Conservation (phyloP, 345 rosid species). For the Anastatica hierochuntica region DNA sequence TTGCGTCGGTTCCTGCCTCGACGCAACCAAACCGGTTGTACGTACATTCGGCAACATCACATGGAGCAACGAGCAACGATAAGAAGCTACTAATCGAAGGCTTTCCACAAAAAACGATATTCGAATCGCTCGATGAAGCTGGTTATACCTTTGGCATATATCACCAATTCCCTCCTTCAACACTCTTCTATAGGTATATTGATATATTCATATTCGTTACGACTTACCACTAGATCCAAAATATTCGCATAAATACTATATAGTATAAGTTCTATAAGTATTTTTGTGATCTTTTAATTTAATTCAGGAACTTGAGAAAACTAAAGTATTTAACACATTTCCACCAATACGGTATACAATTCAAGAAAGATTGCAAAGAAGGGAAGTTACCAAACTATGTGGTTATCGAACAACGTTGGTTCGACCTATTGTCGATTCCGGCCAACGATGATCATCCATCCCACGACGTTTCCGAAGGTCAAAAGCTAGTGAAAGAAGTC, state of each 20-base stretch:
- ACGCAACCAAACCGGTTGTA: slow-evolving; percentile 54
- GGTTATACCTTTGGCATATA: slow-evolving; percentile 50
- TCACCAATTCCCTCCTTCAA: slow-evolving; percentile 39
- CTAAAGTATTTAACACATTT: slow-evolving; percentile 32
- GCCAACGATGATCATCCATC: slow-evolving; percentile 51
- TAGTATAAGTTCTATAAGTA: too few relatives aligned
- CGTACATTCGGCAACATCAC: slow-evolving; percentile 54
- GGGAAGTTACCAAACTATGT: slow-evolving; percentile 47
- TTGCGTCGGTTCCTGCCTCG: slow-evolving; percentile 48
- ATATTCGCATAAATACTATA: too few relatives aligned
- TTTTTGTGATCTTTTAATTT: too few relatives aligned
- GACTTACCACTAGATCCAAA: too few relatives aligned
- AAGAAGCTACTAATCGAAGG: slow-evolving; percentile 33
- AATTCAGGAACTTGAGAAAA: slow-evolving; percentile 37
- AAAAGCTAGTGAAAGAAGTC: slow-evolving; percentile 41
- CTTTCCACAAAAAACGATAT: slow-evolving; percentile 54
- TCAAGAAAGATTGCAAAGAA: slow-evolving; percentile 37
- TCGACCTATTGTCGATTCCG: slow-evolving; percentile 27
- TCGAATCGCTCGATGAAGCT: slow-evolving; percentile 51
- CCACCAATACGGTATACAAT: slow-evolving; percentile 32
- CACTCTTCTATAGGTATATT: slow-evolving; percentile 45
- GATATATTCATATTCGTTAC: neutral
- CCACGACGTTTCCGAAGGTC: slow-evolving; percentile 48
- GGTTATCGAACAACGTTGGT: slow-evolving; percentile 39
- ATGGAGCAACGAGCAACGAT: slow-evolving; percentile 49